These are phyloP conservation scores for Penicillium hesseltinei DNA, from an alignment of 2,329 filamentous ascomycete genomes.

Conservation along the genomic window DNA sequence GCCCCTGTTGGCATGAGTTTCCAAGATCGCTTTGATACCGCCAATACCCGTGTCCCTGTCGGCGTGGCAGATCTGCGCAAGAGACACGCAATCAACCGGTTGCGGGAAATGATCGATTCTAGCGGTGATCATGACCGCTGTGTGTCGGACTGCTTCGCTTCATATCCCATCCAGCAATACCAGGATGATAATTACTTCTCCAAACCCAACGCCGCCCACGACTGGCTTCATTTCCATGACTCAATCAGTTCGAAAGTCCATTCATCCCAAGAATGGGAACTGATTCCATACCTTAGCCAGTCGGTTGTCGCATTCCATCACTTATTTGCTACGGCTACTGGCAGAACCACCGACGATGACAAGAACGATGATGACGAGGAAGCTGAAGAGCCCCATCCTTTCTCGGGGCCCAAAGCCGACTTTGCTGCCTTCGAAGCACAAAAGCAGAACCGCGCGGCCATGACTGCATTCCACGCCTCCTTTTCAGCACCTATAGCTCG, in stretches of 20 bases:
- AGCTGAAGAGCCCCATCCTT: conserved; percentile 62
- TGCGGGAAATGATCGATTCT: conserved; percentile 62
- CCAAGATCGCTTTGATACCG: conserved; percentile 33
- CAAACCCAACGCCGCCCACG: conserved; percentile 83
- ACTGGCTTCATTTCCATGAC: conserved; percentile 96
- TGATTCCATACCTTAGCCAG: conserved; percentile 81
- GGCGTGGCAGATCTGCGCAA: conserved; percentile 62
- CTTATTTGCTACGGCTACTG: conserved; percentile 75
- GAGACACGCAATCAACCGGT: conserved; percentile 56
- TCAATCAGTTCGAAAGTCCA: conserved; percentile 74
- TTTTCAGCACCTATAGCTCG: conserved; percentile 71
- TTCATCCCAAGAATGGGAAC: conserved; percentile 87
- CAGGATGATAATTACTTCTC: conserved; percentile 90
- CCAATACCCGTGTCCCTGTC: conserved; percentile 36
- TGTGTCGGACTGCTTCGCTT: conserved; percentile 71
- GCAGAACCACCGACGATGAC: conserved; percentile 48
- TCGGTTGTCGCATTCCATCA: conserved; percentile 86
- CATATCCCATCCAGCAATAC: conserved; percentile 82
- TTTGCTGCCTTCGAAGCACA: conserved; percentile 76
- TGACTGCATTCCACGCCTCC: conserved; percentile 70
- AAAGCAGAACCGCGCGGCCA: conserved; percentile 71
- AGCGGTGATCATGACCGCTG: conserved; percentile 63
- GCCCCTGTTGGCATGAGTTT: conserved; percentile 40
- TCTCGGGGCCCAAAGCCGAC: conserved; percentile 77
- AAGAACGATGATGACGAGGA: conserved; percentile 45